Base-by-base conservation (phyloP, 805 yeast genomes). In the Myxozyma monticola region DNA sequence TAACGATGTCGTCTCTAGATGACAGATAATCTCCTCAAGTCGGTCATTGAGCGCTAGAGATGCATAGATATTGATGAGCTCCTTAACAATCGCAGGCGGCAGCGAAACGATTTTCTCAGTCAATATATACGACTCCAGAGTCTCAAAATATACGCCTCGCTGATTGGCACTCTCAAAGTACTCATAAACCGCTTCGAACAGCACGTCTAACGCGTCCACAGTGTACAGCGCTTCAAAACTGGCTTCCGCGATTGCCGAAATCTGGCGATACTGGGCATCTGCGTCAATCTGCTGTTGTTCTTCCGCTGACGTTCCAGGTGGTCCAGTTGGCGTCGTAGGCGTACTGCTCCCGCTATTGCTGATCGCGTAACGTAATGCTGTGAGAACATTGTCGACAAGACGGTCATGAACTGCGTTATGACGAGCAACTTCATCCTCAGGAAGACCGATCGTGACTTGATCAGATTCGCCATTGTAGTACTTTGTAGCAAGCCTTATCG, bases 21-120 rank as follows among this genome's bases (percentile, higher is more conserved):
- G 68, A 59, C 95, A 85, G 9, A 90, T 71, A 28, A 87, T 63
- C 49, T 83, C 83, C 38, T 88, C 89, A 17, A 91, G 71, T 0
- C 68, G 59, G 1, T 75, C 78, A 2, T 79, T 75, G 40, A 73
- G 68, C 4, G 68, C 71, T 4, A 65, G 49, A 1, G 75, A 70
- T 5, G 69, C 60, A 56, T 79, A 81, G 45, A 71, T 67, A 26
- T 71, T 69, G 2, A 90, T 84, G 68, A 90, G 73, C 10, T 74
- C 75, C 57, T 80, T 80, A 55, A 88, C 72, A 0, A 88, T 71
- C 0, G 66, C 54, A 0, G 96, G 90, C 0, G 96, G 80, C 3
- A 89, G 64, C 0, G 66, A 52, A 1, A 62, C 62, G 8, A 86
- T 71, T 9, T 71, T 60, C 0, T 77, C 77, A 1, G 71, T 66